Evolutionary conservation across 1,284 basidiomycete genomes (phyloP).

Genomic region (Leccinum subrobustum): DNA sequence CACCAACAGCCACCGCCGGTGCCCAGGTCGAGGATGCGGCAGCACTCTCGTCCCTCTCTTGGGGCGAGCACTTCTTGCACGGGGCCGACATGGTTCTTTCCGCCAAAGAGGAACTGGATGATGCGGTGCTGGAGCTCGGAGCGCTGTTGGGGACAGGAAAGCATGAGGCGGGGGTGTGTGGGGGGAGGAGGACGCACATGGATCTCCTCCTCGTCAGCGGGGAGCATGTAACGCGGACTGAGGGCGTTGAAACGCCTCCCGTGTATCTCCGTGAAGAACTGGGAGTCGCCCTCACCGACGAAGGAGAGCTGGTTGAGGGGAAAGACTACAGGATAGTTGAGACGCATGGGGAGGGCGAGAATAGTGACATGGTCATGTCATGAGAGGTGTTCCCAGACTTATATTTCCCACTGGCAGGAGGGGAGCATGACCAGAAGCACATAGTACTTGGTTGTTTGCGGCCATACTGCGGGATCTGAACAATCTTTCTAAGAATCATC

Average conservation of each 20-base stretch:
- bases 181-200: constrained; percentile 38
- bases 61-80: constrained; percentile 48
- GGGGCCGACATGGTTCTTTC: constrained; percentile 63
- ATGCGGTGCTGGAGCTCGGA: constrained; percentile 60
- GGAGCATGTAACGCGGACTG: constrained; percentile 55
- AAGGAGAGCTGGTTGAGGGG: constrained; percentile 36
- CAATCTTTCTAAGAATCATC: background rate
- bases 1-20: constrained; percentile 63
- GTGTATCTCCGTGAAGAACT: constrained; percentile 49
- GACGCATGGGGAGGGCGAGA: constrained; percentile 26
- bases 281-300: constrained; percentile 44
- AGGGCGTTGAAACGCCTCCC: constrained; percentile 50
- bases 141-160: constrained; percentile 41
- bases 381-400: constrained; percentile 24
- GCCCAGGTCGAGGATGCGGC: constrained; percentile 59
- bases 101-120: constrained; percentile 61
- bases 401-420: constrained; percentile 23
- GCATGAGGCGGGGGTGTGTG: background rate
- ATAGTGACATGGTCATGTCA: constrained; percentile 20
- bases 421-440: constrained; percentile 35
- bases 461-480: constrained; percentile 36
- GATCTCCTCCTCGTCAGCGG: constrained; percentile 60
- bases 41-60: constrained; percentile 30
- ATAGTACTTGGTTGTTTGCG: constrained; percentile 24
- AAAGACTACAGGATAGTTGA: constrained; percentile 34